Base-by-base conservation (phyloP, 2,329 filamentous ascomycete species). In the Fusarium domesticum region DNA sequence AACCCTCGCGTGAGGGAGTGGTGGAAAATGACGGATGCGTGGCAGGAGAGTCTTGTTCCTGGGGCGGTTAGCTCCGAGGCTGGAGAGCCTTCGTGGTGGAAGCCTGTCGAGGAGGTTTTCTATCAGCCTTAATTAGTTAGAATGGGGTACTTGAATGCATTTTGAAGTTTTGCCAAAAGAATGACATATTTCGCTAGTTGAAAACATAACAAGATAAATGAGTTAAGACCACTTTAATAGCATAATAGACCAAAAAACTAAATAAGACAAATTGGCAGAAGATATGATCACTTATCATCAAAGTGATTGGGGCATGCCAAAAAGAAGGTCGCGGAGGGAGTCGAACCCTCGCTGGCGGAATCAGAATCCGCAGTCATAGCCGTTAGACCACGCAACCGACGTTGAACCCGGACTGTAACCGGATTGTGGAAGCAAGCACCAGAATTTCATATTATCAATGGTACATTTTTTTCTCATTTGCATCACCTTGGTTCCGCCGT, bases 21-120 rank as follows among this genome's bases (percentile, higher is more conserved):
- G 88, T 92, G 87, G 87, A 71, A 71, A 45, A 84, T 91, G 81
- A 91, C 87, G 38, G 87, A 92, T 64, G 72, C 73, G 12, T 88
- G 83, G 73, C 87, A 91, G 68, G 83, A 81, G 65, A 76, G 73
- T 35, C 61, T 85, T 20, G 77, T 84, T 2, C 72, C 76, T 1
- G 82, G 80, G 0, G 81, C 80, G 2, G 74, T 70, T 56, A 75
- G 73, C 48, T 83, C 80, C 49, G 75, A 78, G 53, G 73, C 76
- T 6, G 82, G 80, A 2, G 74, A 73, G 53, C 77, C 77, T n/a
- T 62, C 74, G 10, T 87, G 84, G 84, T 88, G 84, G 84, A 82
- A 77, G 60, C 75, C 75, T 2, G 62, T 84, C 16, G 81, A 87
- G 62, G 83, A 87, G 67, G 83, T 87, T 3, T 88, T 87, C 60